Percentiles rank a stretch among this genome's conserved stretches.
These are phyloP conservation scores for Pseudotsuga menziesii DNA, from an alignment of 75 land plant genomes.

Conservation along the genomic window DNA sequence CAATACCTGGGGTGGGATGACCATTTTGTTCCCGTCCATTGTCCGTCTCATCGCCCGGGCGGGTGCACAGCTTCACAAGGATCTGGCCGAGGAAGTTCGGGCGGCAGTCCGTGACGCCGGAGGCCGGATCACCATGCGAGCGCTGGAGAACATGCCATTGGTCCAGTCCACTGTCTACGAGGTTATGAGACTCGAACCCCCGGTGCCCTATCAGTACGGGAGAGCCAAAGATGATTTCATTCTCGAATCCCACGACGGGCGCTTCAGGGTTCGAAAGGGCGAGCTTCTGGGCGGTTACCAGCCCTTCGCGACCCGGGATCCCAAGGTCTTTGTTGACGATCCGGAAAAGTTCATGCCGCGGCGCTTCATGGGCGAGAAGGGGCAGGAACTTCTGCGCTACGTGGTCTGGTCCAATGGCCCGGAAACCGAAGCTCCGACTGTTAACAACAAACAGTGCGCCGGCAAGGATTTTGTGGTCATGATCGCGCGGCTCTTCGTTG, in stretches of 20 bases:
- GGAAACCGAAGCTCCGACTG: conserved; percentile 50
- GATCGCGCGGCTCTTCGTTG: conserved; percentile 52
- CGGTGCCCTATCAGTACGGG: conserved; percentile 67
- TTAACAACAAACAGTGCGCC: conserved; percentile 84
- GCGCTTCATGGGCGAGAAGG: conserved; percentile 57
- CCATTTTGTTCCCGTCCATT: conserved; percentile 48
- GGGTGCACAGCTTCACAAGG: conserved; percentile 29
- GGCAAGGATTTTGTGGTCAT: conserved; percentile 68
- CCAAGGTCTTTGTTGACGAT: conserved; percentile 41
- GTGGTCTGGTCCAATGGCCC: conserved; percentile 92
- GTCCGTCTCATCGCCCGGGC: conserved; percentile 21
- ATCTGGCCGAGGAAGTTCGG: conserved; percentile 48
- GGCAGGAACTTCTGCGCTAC: conserved; percentile 48
- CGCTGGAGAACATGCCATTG: conserved; percentile 45
- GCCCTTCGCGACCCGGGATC: conserved; percentile 60
- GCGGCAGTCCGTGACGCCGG: conserved; percentile 13
- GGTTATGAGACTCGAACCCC: conserved; percentile 68
- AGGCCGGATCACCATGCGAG: conserved; percentile 32
- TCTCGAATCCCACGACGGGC: conserved; percentile 57
- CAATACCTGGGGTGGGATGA: conserved; percentile 87
- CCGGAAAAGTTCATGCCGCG: conserved; percentile 52
- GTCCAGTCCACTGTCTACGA: conserved; percentile 70
- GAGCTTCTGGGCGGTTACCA: conserved; percentile 85
- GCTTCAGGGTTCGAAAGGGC: conserved; percentile 60
- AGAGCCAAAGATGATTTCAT: conserved; percentile 62